A percentile compares a stretch with the other conserved stretches of the same genome.
These are phyloP conservation scores for Quercus tomentella DNA, from an alignment of 331 rosid genomes.

Conservation along the genomic window DNA sequence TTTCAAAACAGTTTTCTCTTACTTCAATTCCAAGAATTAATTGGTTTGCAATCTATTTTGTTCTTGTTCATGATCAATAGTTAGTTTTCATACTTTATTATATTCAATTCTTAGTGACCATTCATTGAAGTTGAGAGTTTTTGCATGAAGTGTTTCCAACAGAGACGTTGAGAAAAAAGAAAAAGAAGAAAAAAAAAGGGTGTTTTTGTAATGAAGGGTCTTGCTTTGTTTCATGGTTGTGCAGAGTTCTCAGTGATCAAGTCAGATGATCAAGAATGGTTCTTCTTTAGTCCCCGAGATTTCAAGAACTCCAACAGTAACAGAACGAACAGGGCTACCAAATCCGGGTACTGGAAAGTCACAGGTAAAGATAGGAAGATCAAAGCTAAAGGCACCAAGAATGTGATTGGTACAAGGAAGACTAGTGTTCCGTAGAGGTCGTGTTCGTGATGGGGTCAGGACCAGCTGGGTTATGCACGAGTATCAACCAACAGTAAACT, in stretches of 20 bases:
- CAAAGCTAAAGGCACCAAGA: conserved; percentile 6
- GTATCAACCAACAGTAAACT: conserved; percentile 25
- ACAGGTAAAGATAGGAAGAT: conserved; percentile 41
- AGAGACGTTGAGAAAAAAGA: too few species aligned
- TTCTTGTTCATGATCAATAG: too few species aligned
- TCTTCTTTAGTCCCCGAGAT: conserved; percentile 38
- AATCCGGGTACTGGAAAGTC: conserved; percentile 56
- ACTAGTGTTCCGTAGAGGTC: conserved; percentile 47
- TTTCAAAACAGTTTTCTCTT: too few species aligned
- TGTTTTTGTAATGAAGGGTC: background rate
- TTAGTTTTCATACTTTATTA: too few species aligned
- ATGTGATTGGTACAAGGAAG: conserved; percentile 54
- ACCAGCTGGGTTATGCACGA: conserved; percentile 75
- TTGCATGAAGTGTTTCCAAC: too few species aligned
- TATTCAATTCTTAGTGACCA: too few species aligned
- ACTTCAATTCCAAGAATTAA: background rate
- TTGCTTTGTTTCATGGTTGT: too few species aligned
- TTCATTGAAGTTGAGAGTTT: too few species aligned
- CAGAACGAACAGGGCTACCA: conserved; percentile 39
- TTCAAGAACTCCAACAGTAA: conserved; percentile 24
- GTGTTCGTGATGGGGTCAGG: conserved; percentile 15
- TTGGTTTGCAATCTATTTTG: too few species aligned
- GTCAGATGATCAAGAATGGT: conserved; percentile 47
- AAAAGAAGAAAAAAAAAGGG: too few species aligned
- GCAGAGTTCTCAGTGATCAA: conserved; percentile 21